Percentiles rank a stretch among this genome's conserved stretches.
These are phyloP conservation scores for Furcasterigmium furcatum DNA, from an alignment of 2,329 filamentous ascomycete species.

Conservation along the genomic window DNA sequence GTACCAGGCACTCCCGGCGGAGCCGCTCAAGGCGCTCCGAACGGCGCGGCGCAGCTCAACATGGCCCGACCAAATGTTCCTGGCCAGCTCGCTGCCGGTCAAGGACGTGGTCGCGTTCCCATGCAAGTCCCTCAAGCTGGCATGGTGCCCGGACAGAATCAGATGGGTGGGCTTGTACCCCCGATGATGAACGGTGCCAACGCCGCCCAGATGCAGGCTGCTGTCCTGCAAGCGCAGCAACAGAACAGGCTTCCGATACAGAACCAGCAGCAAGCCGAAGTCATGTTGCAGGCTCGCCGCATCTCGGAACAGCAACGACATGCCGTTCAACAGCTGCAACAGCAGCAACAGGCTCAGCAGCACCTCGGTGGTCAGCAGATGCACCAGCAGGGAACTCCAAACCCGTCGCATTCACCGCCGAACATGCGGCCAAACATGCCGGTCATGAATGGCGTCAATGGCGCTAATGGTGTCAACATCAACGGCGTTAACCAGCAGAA, in stretches of 20 bases:
- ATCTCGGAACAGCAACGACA: conserved; percentile 63
- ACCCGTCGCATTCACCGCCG: conserved; percentile 30
- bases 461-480: conserved; percentile 20
- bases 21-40: conserved; percentile 20
- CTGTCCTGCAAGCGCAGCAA: conserved; percentile 41
- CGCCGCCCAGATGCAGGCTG: conserved; percentile 66
- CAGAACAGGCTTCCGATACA: conserved; percentile 59
- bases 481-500: conserved; percentile 45
- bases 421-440: conserved; percentile 29
- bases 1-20: conserved; percentile 35
- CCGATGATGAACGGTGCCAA: conserved; percentile 63
- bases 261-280: conserved; percentile 45
- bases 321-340: conserved; percentile 36
- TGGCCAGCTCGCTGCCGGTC: conserved; percentile 41
- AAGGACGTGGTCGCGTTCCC: conserved; percentile 47
- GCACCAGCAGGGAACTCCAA: conserved; percentile 24
- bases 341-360: conserved; percentile 39
- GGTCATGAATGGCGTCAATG: conserved; percentile 15
- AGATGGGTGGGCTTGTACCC: conserved; percentile 47
- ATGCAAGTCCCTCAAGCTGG: conserved; percentile 51
- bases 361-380: conserved; percentile 27
- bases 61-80: conserved; percentile 37
- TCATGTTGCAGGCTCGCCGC: conserved; percentile 62
- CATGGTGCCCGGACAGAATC: conserved; percentile 42
- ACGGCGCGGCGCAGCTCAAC: conserved; percentile 19